Evolutionary conservation across 1,284 basidiomycete species (phyloP), one percentile per base, ranked within the genome.

Genomic region (Irpex rosettiformis): DNA sequence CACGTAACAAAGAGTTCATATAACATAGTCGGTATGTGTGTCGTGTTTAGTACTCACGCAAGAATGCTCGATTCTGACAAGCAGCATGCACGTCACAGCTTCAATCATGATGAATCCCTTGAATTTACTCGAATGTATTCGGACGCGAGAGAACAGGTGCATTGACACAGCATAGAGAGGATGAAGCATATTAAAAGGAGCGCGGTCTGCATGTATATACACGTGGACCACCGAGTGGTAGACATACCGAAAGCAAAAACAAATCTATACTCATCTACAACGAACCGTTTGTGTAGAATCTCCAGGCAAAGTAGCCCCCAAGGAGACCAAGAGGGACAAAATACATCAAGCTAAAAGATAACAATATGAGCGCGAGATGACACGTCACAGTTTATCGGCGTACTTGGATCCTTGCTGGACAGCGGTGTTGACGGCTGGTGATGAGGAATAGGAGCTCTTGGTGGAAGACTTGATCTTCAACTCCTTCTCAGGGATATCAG

Each of bases 281-380:
- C 51, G 76, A 70, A 54, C 80, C 79, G 54, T 60, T 72, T 18
- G 79, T 79, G 71, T 89, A 91, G 76, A 79, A 88, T 65, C 89
- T 82, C 83, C 84, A 94, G 51, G 84, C 92, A 63, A 93, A 91
- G 82, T 93, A 94, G 51, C 79, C 91, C 62, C 83, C 89, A 53
- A 94, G 78, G 27, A 86, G 75, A 52, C 77, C 82, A 52, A 94
- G 80, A 55, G 92, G 92, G 22, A 91, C 71, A 68, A 93, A 85
- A 79, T 93, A 94, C 81, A 90, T 86, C 69, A 86, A 59, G 70
- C 87, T 90, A 60, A 58, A 57, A 27, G 29, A 43, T 16, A 40
- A 48, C 53, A 57, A 10, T 55, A 56, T 60, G 54, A 66, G 52
- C 61, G 61, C 11, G 47, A 27, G 28, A 43, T 37, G 40, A 56